Percentiles rank a stretch among this genome's conserved stretches.
phyloP scores from a whole-genome alignment of 1,284 basidiomycete species.

The Puccinia horiana region DNA sequence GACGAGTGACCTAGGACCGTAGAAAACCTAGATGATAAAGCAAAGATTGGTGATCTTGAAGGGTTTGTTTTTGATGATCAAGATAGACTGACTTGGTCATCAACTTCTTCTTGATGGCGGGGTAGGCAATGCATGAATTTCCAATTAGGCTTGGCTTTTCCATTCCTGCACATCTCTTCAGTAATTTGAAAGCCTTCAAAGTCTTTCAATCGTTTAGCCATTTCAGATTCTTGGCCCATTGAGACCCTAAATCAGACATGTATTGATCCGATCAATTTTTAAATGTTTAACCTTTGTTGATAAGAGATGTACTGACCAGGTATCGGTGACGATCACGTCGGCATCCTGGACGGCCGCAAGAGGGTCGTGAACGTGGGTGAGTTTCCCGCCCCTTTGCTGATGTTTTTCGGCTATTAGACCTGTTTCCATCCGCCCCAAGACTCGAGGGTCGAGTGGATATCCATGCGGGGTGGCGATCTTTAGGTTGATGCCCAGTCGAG shows the following conservation, averaged over 20 bases:
- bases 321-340: slow-evolving; percentile 92
- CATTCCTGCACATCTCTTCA: slow-evolving; percentile 65
- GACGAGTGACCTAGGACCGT: slow-evolving; percentile 56
- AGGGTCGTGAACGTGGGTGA: slow-evolving; percentile 77
- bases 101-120: slow-evolving; percentile 86
- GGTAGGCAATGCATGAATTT: slow-evolving; percentile 96
- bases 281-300: neutral
- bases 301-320: slow-evolving; percentile 67
- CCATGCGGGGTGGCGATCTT: slow-evolving; percentile 77
- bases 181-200: slow-evolving; percentile 95
- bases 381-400: slow-evolving; percentile 62
- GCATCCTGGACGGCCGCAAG: slow-evolving; percentile 83
- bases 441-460: slow-evolving; percentile 75
- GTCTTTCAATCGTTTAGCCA: slow-evolving; percentile 79
- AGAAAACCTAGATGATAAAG: slow-evolving; percentile 54
- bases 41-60: neutral
- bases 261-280: neutral
- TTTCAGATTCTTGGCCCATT: slow-evolving; percentile 97
- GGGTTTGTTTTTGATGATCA: neutral
- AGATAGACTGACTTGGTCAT: slow-evolving; percentile 67
- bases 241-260: slow-evolving; percentile 72
- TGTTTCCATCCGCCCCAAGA: slow-evolving; percentile 72
- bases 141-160: slow-evolving; percentile 84
- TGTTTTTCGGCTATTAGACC: slow-evolving; percentile 55
- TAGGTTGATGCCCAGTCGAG: slow-evolving; percentile 83